phyloP scores from a whole-genome alignment of 2,329 filamentous ascomycete genomes.

The Nigrospora sphaerica region DNA sequence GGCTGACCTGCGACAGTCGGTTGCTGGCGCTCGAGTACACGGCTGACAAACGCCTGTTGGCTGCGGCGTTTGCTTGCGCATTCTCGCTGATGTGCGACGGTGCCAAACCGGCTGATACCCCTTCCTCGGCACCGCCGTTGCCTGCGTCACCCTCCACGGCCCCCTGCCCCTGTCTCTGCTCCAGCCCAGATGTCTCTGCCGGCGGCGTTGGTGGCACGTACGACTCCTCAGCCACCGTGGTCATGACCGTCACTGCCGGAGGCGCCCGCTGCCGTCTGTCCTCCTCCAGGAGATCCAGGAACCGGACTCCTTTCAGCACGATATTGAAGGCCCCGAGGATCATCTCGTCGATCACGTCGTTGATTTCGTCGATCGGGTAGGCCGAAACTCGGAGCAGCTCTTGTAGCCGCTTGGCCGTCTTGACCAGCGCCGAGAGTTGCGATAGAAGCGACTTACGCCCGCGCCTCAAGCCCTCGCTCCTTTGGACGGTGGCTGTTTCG shows the following conservation, averaged over 20 bases:
- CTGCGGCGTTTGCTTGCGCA: constrained; percentile 25
- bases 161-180: constrained; percentile 21
- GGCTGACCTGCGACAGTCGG: constrained; percentile 30
- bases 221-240: constrained; percentile 51
- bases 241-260: constrained; percentile 50
- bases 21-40: constrained; percentile 27
- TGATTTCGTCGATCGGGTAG: constrained; percentile 49
- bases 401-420: constrained; percentile 78
- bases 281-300: constrained; percentile 78
- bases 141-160: constrained; percentile 32
- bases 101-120: constrained; percentile 24
- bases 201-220: constrained; percentile 57
- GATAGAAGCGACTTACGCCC: constrained; percentile 83
- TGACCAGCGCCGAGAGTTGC: constrained; percentile 83
- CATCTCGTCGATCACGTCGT: constrained; percentile 83
- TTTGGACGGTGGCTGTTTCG: constrained; percentile 68
- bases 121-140: constrained; percentile 23
- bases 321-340: constrained; percentile 90
- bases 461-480: constrained; percentile 68
- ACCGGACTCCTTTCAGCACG: constrained; percentile 82
- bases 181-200: constrained; percentile 36
- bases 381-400: constrained; percentile 53
- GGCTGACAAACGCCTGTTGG: constrained; percentile 40
- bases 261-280: constrained; percentile 43
- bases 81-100: constrained; percentile 28